These are phyloP conservation scores for Suillus clintonianus DNA, from an alignment of 768 basidiomycete genomes.

Conservation along the genomic window DNA sequence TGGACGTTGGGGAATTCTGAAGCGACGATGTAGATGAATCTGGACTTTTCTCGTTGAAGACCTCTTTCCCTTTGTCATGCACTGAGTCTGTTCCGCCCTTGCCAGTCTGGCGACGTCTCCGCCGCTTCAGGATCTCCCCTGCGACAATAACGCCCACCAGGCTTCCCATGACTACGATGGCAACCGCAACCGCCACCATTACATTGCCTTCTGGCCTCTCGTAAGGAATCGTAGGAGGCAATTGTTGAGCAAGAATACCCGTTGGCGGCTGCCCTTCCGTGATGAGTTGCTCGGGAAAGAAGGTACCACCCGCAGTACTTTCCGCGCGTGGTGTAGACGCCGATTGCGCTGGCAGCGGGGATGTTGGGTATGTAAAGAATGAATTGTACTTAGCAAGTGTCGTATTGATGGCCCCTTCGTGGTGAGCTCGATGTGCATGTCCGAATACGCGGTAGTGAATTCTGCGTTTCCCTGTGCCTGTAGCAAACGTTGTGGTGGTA, in stretches of 20 bases:
- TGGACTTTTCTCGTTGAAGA: not conserved
- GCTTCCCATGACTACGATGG: slow-evolving; percentile 28
- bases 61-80: not conserved
- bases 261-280: not conserved
- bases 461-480: not conserved
- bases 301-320: not conserved
- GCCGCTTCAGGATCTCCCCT: slow-evolving; percentile 26
- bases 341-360: not conserved
- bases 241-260: not conserved
- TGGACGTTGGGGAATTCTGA: not conserved
- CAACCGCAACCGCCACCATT: slow-evolving; percentile 21
- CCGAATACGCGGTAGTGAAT: slow-evolving; percentile 1
- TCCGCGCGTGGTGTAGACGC: not conserved
- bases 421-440: not conserved
- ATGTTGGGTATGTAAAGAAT: not conserved
- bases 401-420: not conserved
- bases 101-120: not conserved
- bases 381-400: not conserved
- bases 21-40: not conserved
- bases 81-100: not conserved
- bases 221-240: not conserved
- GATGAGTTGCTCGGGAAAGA: not conserved
- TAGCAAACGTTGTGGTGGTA: not conserved
- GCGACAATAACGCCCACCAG: slow-evolving; percentile 27
- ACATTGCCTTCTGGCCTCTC: slow-evolving; percentile 17